Base-by-base conservation (phyloP, 257 asterid genomes). In the Handroanthus guayacan region DNA sequence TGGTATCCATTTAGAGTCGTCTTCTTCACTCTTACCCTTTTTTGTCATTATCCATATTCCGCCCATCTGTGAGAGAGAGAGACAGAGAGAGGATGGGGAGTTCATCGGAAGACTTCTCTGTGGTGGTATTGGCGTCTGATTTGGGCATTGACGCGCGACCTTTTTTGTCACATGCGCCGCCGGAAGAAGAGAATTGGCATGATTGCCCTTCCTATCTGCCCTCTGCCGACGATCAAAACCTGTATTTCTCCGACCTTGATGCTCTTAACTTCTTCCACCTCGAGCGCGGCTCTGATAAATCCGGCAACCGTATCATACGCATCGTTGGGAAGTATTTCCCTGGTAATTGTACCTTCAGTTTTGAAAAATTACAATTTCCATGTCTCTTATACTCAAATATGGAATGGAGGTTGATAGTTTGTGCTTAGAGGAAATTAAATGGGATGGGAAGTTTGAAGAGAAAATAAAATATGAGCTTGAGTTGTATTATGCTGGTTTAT, bases 291-390 rank as follows among this genome's bases (percentile, higher is more conserved):
- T 88, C 75, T 48, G 98, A 95, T 75, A 91, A 81, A 36, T 58
- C 87, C 45, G 97, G 97, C 44, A 88, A 87, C 73, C 97, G 91
- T 39, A 89, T 95, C 71, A 84, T 92, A 39, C 99, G 97, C 60
- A 84, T 95, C 75, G 91, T 95, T 62, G 99, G 99, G 17, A 95
- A 92, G 85, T 88, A 92, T 79, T 95, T 95, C 60, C 97, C 97
- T 1, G 99, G 98, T 95, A 87, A 60, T 78, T 16, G 38, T 39
- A 16, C 5, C 6, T 8, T 2, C 13, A 6, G 37, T 52, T 36
- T 16, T n/a, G 50, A 37, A 12, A 54, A 55, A n/a, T 70, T 70
- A 18, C 39, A 7, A 12, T 66, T 13, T 66, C 18, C 41, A 5
- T 25, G 34, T 69, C 31, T 44, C 12, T 47, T 20, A 5, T 63